Conservation (phyloP, 108 stramenopile genomes). For the Cyclotella sp. region DNA sequence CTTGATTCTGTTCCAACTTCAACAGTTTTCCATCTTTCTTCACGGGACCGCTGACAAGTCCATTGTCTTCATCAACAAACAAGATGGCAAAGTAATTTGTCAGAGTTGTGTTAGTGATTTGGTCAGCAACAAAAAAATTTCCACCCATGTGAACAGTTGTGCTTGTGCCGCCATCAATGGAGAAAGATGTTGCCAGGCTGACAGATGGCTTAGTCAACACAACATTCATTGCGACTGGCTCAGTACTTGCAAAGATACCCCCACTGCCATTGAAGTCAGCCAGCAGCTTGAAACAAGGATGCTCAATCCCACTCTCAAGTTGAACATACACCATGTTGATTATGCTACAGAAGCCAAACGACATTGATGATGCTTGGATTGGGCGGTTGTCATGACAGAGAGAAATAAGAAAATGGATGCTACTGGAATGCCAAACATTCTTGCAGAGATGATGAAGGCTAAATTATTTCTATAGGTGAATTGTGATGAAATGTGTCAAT, state of each 20-base stretch:
- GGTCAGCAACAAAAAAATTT: not conserved
- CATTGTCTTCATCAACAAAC: not conserved
- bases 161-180: not conserved
- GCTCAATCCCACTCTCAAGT: not conserved
- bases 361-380: not conserved
- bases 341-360: not conserved
- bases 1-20: not conserved
- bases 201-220: conserved; percentile 1
- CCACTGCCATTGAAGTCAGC: not conserved
- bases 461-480: too few relatives aligned
- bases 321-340: not conserved
- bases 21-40: not conserved
- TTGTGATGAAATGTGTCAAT: too few relatives aligned
- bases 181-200: not conserved
- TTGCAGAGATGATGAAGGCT: too few relatives aligned
- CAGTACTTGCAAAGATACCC: not conserved
- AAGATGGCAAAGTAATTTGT: not conserved
- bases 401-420: too few relatives aligned
- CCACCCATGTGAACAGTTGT: not conserved
- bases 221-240: not conserved
- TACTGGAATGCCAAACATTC: too few relatives aligned
- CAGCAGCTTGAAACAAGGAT: not conserved
- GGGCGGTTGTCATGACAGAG: too few relatives aligned
- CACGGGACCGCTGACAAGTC: not conserved
- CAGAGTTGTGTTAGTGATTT: not conserved